Percentiles rank a stretch among this genome's conserved stretches.
Conservation (phyloP, 129 eudicot genomes). For the Flaveria robusta region DNA sequence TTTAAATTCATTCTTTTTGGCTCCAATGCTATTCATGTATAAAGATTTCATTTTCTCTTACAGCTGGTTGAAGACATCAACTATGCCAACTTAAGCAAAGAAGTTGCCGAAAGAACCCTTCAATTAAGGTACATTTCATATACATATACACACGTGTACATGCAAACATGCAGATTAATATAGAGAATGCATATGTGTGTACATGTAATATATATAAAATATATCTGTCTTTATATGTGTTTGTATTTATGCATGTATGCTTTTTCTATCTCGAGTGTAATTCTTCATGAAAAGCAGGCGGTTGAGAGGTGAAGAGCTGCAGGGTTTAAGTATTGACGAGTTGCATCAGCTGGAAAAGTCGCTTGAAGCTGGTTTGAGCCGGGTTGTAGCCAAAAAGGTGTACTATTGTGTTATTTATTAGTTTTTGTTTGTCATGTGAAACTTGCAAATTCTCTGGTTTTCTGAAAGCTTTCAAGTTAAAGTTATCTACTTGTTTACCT, state of each 20-base stretch:
- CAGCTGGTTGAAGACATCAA: conserved; percentile 85
- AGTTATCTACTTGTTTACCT: not conserved
- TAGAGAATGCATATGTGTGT: not conserved
- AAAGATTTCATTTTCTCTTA: conserved; percentile 25
- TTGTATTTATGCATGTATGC: not conserved
- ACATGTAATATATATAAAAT: not conserved
- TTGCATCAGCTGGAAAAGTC: conserved; percentile 74
- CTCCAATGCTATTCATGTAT: not conserved
- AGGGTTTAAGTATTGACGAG: conserved; percentile 74
- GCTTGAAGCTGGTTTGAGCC: conserved; percentile 77
- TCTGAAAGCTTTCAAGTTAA: not conserved
- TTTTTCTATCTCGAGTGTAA: not conserved
- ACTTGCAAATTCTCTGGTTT: not conserved
- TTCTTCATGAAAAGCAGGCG: conserved; percentile 48
- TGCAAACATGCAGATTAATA: not conserved
- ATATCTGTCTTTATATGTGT: not conserved
- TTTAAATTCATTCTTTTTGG: not conserved
- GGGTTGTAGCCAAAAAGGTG: conserved; percentile 82
- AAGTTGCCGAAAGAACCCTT: conserved; percentile 78
- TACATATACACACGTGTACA: not conserved
- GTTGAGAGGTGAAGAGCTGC: conserved; percentile 98
- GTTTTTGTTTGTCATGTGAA: not conserved
- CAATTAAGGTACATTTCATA: conserved; percentile 59
- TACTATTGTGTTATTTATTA: not conserved
- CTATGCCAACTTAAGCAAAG: conserved; percentile 72